Base-by-base conservation (phyloP, 495 filamentous ascomycete species). In the Bacidia rubella region DNA sequence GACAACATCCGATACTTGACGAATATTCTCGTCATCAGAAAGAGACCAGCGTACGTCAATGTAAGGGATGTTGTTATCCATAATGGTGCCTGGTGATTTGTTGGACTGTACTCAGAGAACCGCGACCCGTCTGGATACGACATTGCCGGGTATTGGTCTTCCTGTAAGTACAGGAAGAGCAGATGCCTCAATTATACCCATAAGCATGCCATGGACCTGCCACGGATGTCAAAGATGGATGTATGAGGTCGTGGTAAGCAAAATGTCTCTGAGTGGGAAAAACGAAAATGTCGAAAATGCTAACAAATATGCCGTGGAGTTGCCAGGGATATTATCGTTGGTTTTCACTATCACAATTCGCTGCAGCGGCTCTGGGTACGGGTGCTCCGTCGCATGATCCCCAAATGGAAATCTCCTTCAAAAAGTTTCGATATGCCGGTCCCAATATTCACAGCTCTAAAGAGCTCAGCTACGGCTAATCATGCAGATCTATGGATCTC, bases 51-150 rank as follows among this genome's bases (percentile, higher is more conserved):
- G 17, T 49, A 49, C 2, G 47, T 25, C 47, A 49, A 35, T 49
- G 47, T 49, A 25, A 49, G 26, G 5, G 47, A 49, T 7, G 47
- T 49, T 15, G 47, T 25, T 49, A 49, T 49, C 47, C 47, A 49
- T 32, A 49, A 49, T n/a, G 47, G 47, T 15, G 47, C 47, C 25
- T 49, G 47, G 21, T 49, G 47, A 49, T 49, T 25, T 2, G 47
- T 27, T 15, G 26, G 47, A 32, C 11, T 49, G 23, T 49, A 49
- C 27, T 49, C 47, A n/a, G 47, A 49, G 26, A 49, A 49, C 21
- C 47, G 47, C 25, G 47, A 29, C 11, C 47, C 47, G 2, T 26
- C 11, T 25, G 22, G 17, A 11, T 20, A 27, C 47, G 47, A 49
- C 47, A 49, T 49, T n/a, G 47, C 21, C 25, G 25, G n/a, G 4